These are phyloP conservation scores for Petrea volubilis DNA, from an alignment of 257 asterid genomes.

Conservation along the genomic window DNA sequence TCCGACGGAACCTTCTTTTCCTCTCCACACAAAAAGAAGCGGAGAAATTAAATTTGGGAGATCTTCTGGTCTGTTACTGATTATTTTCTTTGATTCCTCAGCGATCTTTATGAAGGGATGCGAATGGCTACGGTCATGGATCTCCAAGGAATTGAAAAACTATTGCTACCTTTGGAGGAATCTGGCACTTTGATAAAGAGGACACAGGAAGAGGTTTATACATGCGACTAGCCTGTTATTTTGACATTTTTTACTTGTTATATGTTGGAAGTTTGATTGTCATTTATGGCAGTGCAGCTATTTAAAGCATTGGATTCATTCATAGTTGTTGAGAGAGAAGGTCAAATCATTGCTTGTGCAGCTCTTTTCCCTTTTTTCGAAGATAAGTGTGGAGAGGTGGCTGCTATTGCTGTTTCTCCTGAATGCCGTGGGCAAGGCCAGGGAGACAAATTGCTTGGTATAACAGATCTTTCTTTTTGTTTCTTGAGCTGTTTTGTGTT, in stretches of 20 bases:
- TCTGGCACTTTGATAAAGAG: slow-evolving; percentile 84
- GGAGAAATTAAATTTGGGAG: slow-evolving; percentile 1
- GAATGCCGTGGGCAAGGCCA: slow-evolving; percentile 99
- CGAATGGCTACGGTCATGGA: slow-evolving; percentile 70
- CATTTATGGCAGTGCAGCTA: slow-evolving; percentile 48
- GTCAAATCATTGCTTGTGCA: slow-evolving; percentile 89
- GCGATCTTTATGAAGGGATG: slow-evolving; percentile 91
- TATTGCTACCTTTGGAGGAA: slow-evolving; percentile 76
- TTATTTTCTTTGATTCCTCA: slow-evolving; percentile 31
- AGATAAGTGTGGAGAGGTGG: slow-evolving; percentile 94
- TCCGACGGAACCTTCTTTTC: not conserved
- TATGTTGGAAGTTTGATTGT: slow-evolving; percentile 12
- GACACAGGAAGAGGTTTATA: slow-evolving; percentile 74
- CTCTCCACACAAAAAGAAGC: not conserved
- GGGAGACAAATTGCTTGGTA: slow-evolving; percentile 98
- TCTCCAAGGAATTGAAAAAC: slow-evolving; percentile 63
- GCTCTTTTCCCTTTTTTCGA: slow-evolving; percentile 80
- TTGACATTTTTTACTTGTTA: slow-evolving; percentile 4
- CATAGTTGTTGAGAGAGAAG: slow-evolving; percentile 92
- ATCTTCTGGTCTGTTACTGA: slow-evolving; percentile 2
- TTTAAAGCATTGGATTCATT: slow-evolving; percentile 58
- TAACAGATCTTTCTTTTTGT: slow-evolving; percentile 18
- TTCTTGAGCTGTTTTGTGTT: not conserved
- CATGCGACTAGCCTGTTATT: not conserved
- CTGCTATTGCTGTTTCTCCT: slow-evolving; percentile 97